phyloP scores from a whole-genome alignment of 108 stramenopile genomes.

The Cyclotella kingstonii region DNA sequence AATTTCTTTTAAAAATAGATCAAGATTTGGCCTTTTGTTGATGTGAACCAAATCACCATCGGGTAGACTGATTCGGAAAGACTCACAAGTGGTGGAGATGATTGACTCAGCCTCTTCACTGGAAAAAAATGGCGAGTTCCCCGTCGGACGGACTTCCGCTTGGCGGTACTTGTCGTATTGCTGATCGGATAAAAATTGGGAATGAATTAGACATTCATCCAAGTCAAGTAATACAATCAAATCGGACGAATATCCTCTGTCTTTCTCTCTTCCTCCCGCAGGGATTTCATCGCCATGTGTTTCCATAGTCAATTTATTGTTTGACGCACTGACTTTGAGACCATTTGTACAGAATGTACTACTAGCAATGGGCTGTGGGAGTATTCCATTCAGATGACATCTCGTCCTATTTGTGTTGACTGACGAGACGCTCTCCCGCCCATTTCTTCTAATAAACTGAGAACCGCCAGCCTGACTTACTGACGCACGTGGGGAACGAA shows the following conservation, averaged over 20 bases:
- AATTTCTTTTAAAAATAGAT: slow-evolving; percentile 80
- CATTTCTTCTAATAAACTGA: slow-evolving; percentile 10
- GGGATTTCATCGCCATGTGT: no score
- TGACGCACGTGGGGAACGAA: slow-evolving; percentile 33
- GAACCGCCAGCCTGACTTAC: slow-evolving; percentile 25
- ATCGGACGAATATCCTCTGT: slow-evolving; percentile 62
- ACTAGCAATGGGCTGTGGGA: background rate
- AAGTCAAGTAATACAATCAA: slow-evolving; percentile 94
- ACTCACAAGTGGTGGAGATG: slow-evolving; percentile 44
- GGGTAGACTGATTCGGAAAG: slow-evolving; percentile 73
- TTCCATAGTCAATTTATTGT: no score
- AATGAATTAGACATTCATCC: slow-evolving; percentile 99
- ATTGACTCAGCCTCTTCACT: slow-evolving; percentile 41
- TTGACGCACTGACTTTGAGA: slow-evolving; percentile 1
- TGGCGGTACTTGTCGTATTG: slow-evolving; percentile 57
- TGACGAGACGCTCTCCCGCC: slow-evolving; percentile 12
- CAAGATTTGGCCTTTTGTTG: slow-evolving; percentile 92
- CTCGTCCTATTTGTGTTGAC: background rate
- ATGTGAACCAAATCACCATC: slow-evolving; percentile 89
- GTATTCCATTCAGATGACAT: background rate
- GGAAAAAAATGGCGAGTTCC: slow-evolving; percentile 5
- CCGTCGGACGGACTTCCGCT: slow-evolving; percentile 38
- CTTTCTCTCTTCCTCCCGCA: no score
- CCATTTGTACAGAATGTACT: slow-evolving; percentile 9
- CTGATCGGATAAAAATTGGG: slow-evolving; percentile 79